Evolutionary conservation across 1,284 basidiomycete genomes (phyloP), one percentile per base, ranked within the genome.

Genomic region (Ustilago loliicola): DNA sequence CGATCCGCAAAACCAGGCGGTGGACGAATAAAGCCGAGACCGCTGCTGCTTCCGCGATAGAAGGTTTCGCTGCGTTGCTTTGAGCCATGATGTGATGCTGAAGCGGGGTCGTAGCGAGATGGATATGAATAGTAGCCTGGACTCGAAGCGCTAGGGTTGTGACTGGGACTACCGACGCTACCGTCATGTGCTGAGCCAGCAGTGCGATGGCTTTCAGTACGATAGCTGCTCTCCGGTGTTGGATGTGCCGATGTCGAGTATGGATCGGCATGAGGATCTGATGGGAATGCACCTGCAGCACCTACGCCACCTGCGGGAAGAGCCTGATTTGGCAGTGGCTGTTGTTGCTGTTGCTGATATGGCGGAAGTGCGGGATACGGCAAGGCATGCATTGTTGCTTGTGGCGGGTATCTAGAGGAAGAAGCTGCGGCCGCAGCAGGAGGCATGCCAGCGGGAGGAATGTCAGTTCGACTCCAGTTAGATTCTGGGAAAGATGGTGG

Each of bases 41-140:
- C 74, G 50, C 74, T 77, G 40, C 66, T 77, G 60, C 66, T 69
- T 27, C 69, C 74, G 10, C 70, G 74, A 23, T 72, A 77, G 61
- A 77, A 69, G 1, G 69, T 68, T 36, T 77, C 70, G 13, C 53
- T 38, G 40, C 68, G 71, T 3, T 55, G 65, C 36, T 55, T 73
- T 23, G 58, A 32, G 1, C 53, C 48, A 38, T 64, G 59, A 7
- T 61, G 56, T 19, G 65, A 47, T 7, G 25, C 48, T 0, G 61
- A 64, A 17, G 65, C 61, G 21, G 71, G 58, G 23, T 73, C 71
- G 48, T 65, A 73, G 19, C 65, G 61, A n/a, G 69, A 72, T 6
- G 69, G 62, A 51, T 66, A 63, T 2, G 69, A 66, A 25, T 68
- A 68, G 50, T 50, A 36, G 50, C 57, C 30, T 15, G 65, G 65